phyloP scores from a whole-genome alignment of 495 filamentous ascomycete genomes.

The Penicilliopsis zonata region DNA sequence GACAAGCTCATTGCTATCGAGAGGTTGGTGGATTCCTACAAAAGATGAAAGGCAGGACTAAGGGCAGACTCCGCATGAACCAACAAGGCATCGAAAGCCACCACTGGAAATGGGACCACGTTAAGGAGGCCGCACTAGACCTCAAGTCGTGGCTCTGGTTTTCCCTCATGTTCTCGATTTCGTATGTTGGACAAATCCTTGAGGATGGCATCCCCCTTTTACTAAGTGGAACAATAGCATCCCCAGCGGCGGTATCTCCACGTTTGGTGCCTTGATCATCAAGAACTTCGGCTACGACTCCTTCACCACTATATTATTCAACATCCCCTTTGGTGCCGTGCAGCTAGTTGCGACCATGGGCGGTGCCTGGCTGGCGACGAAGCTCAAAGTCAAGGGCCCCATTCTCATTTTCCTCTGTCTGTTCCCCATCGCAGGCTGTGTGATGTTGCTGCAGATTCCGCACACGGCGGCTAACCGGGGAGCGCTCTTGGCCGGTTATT shows the following conservation, averaged over 20 bases:
- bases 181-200: slow-evolving; percentile 13
- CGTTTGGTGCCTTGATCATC: slow-evolving; percentile 54
- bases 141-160: slow-evolving; percentile 61
- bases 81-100: slow-evolving; percentile 47
- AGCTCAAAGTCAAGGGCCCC: slow-evolving; percentile 40
- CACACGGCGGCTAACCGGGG: slow-evolving; percentile 33
- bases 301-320: slow-evolving; percentile 52
- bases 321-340: slow-evolving; percentile 52
- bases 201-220: slow-evolving; percentile 11
- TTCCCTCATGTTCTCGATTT: slow-evolving; percentile 39
- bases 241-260: slow-evolving; percentile 48
- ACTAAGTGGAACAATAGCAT: slow-evolving; percentile 35
- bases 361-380: slow-evolving; percentile 41
- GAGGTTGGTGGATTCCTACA: no score
- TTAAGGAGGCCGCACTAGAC: slow-evolving; percentile 48
- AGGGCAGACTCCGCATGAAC: slow-evolving; percentile 47
- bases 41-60: no score
- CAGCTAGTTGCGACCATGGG: slow-evolving; percentile 47
- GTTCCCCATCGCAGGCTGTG: slow-evolving; percentile 42
- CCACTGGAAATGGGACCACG: slow-evolving; percentile 51
- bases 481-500: slow-evolving; percentile 44
- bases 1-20: slow-evolving; percentile 52
- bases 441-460: slow-evolving; percentile 39
- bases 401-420: slow-evolving; percentile 43
- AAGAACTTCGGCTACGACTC: slow-evolving; percentile 46